phyloP scores from a whole-genome alignment of 345 rosid species.

The Aquilaria sinensis region DNA sequence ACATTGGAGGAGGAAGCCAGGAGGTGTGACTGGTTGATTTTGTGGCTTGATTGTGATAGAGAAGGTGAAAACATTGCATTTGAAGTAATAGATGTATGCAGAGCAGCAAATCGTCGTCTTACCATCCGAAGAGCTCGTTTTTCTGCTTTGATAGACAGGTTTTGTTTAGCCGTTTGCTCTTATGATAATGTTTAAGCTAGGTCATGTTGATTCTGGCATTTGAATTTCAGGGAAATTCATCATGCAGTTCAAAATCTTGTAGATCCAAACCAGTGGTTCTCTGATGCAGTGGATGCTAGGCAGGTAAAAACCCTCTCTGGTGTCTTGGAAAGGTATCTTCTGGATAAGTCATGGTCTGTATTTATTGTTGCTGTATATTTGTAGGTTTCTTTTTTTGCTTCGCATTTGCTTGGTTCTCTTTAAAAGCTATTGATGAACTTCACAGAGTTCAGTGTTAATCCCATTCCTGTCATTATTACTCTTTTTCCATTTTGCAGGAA shows the following conservation, averaged over 20 bases:
- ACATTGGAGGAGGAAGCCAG: constrained; percentile 94
- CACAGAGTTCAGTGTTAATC: not conserved
- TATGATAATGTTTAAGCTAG: not conserved
- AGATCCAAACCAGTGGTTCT: constrained; percentile 78
- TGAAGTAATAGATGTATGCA: constrained; percentile 79
- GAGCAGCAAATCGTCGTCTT: constrained; percentile 48
- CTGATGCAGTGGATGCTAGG: constrained; percentile 97
- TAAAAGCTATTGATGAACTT: not conserved
- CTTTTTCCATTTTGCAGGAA: constrained; percentile 42
- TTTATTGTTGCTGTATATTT: not conserved
- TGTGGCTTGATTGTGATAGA: constrained; percentile 98
- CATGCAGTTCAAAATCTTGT: constrained; percentile 82
- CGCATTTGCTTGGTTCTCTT: constrained; percentile 5
- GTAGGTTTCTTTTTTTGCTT: constrained; percentile 8
- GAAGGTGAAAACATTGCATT: constrained; percentile 97
- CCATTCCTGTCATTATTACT: not conserved
- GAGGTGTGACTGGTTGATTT: constrained; percentile 85
- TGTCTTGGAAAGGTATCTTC: not conserved
- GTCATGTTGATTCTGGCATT: constrained; percentile 16
- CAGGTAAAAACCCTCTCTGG: constrained; percentile 51
- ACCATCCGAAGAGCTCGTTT: constrained; percentile 78
- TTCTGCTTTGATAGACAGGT: constrained; percentile 94
- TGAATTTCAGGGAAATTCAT: constrained; percentile 73
- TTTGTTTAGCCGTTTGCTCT: not conserved
- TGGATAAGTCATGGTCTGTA: not conserved